Evolutionary conservation across 148 eudicot genomes (phyloP).

Genomic region (Silene conica): DNA sequence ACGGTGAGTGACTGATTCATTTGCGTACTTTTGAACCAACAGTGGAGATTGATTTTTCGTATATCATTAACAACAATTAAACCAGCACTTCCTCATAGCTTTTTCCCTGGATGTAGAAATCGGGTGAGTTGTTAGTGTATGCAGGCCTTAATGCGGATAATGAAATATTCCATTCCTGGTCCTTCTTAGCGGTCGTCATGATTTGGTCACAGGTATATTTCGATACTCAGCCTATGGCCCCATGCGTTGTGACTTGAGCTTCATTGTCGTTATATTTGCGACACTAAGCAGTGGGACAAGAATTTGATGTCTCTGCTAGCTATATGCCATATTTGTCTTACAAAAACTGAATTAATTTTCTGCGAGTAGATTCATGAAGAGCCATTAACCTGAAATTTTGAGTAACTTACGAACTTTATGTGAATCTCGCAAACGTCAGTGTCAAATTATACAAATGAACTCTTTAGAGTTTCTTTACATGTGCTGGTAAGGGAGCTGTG

Average conservation of each 20-base stretch:
- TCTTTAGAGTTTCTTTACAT: not conserved
- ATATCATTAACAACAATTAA: not conserved
- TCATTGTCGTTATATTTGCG: not conserved
- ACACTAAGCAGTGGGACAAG: not conserved
- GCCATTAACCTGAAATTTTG: not conserved
- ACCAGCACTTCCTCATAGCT: not conserved
- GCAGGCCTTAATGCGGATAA: slow-evolving; percentile 70
- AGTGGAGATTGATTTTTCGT: not conserved
- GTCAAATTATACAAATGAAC: no score
- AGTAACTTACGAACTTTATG: not conserved
- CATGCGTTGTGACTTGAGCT: not conserved
- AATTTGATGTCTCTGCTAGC: not conserved
- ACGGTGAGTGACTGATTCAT: slow-evolving; percentile 44
- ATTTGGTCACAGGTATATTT: slow-evolving; percentile 91
- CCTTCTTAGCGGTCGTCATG: slow-evolving; percentile 90
- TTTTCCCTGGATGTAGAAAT: slow-evolving; percentile 42
- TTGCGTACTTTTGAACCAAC: slow-evolving; percentile 2
- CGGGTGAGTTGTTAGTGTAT: slow-evolving; percentile 53
- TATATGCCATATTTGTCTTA: not conserved
- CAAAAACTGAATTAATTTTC: not conserved
- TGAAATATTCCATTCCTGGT: slow-evolving; percentile 85
- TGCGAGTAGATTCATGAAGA: not conserved
- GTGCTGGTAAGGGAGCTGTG: not conserved
- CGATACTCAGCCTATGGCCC: not conserved
- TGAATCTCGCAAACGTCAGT: not conserved